These are phyloP conservation scores for Phytophthora pistaciae DNA, from an alignment of 352 stramenopile genomes.

Conservation along the genomic window DNA sequence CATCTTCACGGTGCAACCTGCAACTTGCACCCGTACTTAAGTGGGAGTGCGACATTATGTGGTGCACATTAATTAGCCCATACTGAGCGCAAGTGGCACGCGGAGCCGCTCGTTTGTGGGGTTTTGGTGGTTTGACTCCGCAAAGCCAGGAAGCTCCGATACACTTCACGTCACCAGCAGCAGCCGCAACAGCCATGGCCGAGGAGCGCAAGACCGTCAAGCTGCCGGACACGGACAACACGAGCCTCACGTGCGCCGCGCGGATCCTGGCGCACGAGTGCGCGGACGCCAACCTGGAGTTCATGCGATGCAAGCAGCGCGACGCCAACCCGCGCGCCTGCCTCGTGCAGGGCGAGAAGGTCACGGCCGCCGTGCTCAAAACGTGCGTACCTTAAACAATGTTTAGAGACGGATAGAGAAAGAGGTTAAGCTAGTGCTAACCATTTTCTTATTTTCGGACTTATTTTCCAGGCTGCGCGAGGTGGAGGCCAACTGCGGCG, in stretches of 20 bases:
- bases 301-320: conserved; percentile 89
- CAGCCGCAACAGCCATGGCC: conserved; percentile 24
- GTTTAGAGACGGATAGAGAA: neutral
- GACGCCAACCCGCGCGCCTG: conserved; percentile 85
- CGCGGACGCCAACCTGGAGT: conserved; percentile 83
- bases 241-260: conserved; percentile 86
- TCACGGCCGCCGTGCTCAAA: conserved; percentile 88
- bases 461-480: conserved; percentile 67
- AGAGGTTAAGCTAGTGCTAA: neutral
- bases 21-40: neutral
- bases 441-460: conserved; percentile 7
- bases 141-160: conserved; percentile 19
- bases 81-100: conserved; percentile 1
- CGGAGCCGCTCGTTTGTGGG: conserved; percentile 35
- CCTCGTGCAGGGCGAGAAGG: conserved; percentile 88
- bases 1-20: neutral
- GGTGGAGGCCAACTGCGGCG: conserved; percentile 85
- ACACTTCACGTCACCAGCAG: conserved; percentile 3
- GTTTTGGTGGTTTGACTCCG: conserved; percentile 41
- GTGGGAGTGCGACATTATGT: neutral
- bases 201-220: conserved; percentile 61
- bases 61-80: neutral
- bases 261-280: conserved; percentile 87
- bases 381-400: conserved; percentile 57
- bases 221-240: conserved; percentile 88